These are phyloP conservation scores for Prunus mongolica DNA, from an alignment of 306 rosid species.

Conservation along the genomic window DNA sequence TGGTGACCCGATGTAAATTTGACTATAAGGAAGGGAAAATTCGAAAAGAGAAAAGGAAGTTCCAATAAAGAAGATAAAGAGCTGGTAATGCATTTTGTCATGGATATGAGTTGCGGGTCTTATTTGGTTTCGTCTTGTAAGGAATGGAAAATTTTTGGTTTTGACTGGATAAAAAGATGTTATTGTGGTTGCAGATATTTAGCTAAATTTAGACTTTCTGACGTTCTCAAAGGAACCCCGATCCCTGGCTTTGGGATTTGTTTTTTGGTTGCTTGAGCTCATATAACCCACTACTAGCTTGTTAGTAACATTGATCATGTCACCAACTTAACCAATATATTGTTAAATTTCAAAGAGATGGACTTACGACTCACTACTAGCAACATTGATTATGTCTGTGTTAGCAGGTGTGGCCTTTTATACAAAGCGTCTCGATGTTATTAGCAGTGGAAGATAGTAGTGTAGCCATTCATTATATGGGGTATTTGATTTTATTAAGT, in stretches of 20 bases:
- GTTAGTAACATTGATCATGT: too few species aligned
- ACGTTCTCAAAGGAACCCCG: constrained; percentile 20
- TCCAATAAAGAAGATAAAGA: not conserved
- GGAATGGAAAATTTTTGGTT: not conserved
- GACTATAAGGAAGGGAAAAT: not conserved
- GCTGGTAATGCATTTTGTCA: not conserved
- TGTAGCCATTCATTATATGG: too few species aligned
- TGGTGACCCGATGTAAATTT: not conserved
- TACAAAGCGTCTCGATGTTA: too few species aligned
- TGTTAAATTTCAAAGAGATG: too few species aligned
- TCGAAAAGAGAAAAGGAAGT: not conserved
- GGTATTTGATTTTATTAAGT: too few species aligned
- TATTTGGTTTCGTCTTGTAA: not conserved
- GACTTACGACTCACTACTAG: too few species aligned
- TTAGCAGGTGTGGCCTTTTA: too few species aligned
- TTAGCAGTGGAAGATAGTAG: too few species aligned
- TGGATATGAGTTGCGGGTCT: not conserved
- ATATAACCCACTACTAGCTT: too few species aligned
- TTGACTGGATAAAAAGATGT: not conserved
- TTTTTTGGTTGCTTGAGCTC: not conserved
- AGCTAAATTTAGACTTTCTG: constrained; percentile 28
- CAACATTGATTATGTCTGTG: too few species aligned
- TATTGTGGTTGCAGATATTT: not conserved
- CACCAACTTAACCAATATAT: too few species aligned
- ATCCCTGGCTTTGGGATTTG: constrained; percentile 3